These are phyloP conservation scores for Globisporangium camurandrum DNA, from an alignment of 352 stramenopile genomes.

Conservation along the genomic window DNA sequence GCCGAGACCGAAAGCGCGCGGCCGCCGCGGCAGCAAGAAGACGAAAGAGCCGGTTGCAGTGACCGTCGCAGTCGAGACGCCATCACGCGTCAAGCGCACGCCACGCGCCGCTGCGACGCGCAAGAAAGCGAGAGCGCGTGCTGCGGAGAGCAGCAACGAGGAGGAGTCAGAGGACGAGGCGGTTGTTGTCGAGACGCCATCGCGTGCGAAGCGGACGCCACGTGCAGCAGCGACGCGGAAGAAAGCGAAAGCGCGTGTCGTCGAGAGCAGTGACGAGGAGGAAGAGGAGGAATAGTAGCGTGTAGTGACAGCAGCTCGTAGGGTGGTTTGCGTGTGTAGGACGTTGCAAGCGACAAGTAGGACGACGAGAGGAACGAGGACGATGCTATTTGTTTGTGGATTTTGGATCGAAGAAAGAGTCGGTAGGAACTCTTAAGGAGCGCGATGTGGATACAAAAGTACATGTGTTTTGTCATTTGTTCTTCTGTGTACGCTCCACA, in stretches of 20 bases:
- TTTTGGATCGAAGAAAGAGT: too few species aligned
- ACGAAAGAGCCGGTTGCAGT: slow-evolving; percentile 24
- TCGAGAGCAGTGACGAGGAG: slow-evolving; percentile 10
- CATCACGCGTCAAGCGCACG: slow-evolving; percentile 15
- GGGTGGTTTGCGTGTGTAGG: too few species aligned
- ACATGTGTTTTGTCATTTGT: too few species aligned
- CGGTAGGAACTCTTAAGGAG: too few species aligned
- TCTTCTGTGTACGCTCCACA: too few species aligned
- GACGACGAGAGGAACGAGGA: background rate
- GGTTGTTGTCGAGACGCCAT: slow-evolving; percentile 16
- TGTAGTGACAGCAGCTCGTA: too few species aligned
- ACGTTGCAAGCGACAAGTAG: too few species aligned
- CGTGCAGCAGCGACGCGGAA: slow-evolving; percentile 8
- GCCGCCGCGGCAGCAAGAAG: slow-evolving; percentile 21
- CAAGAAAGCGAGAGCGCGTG: slow-evolving; percentile 8
- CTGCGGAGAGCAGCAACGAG: slow-evolving; percentile 8
- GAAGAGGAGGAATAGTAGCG: slow-evolving; percentile 12
- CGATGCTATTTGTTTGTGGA: too few species aligned
- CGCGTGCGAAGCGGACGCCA: slow-evolving; percentile 15
- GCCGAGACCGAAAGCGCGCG: slow-evolving; percentile 23
- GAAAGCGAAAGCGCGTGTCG: slow-evolving; percentile 8
- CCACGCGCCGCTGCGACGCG: slow-evolving; percentile 5
- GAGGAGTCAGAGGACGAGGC: slow-evolving; percentile 11
- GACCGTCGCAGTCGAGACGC: slow-evolving; percentile 21
- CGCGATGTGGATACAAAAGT: too few species aligned